A percentile compares a stretch with the other conserved stretches of the same genome.
These are phyloP conservation scores for Lanmaoa rubissima DNA, from an alignment of 768 basidiomycete species.

Conservation along the genomic window DNA sequence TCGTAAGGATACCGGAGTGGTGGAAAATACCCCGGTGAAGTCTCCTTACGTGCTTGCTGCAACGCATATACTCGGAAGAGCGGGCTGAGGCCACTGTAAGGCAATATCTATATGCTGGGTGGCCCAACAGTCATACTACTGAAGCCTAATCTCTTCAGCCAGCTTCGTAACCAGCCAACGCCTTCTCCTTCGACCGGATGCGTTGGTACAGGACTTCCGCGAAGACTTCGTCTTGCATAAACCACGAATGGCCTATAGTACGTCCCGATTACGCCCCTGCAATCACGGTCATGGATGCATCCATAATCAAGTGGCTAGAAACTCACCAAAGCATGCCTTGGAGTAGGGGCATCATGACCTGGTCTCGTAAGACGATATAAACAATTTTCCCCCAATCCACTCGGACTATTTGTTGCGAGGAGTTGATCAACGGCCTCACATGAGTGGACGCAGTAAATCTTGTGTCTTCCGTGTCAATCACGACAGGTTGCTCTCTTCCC, in stretches of 20 bases:
- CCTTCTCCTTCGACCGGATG: conserved; percentile 29
- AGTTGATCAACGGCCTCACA: conserved; percentile 28
- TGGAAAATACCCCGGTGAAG: not conserved
- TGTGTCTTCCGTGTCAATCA: conserved; percentile 18
- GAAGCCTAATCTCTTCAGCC: conserved; percentile 30
- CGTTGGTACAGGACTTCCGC: conserved; percentile 2
- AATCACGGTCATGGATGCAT: conserved; percentile 1
- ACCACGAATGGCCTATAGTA: conserved; percentile 32
- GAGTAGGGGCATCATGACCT: conserved; percentile 62
- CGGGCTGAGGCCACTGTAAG: not conserved
- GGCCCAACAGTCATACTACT: conserved; percentile 29
- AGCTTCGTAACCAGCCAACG: conserved; percentile 32
- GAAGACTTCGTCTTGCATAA: conserved; percentile 22
- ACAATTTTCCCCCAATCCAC: conserved; percentile 57
- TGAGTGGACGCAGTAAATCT: conserved; percentile 22
- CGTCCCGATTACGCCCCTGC: conserved; percentile 31
- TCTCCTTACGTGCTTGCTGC: not conserved
- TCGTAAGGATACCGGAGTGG: not conserved
- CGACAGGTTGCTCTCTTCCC: conserved; percentile 25
- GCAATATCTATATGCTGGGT: conserved; percentile 16
- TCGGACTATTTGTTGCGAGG: conserved; percentile 37
- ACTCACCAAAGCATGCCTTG: conserved; percentile 68
- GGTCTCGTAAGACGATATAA: conserved; percentile 68
- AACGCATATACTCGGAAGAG: not conserved
- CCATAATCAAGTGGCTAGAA: not conserved